Base-by-base conservation (phyloP, 352 stramenopile genomes). In the Phytophthora nicotianae region DNA sequence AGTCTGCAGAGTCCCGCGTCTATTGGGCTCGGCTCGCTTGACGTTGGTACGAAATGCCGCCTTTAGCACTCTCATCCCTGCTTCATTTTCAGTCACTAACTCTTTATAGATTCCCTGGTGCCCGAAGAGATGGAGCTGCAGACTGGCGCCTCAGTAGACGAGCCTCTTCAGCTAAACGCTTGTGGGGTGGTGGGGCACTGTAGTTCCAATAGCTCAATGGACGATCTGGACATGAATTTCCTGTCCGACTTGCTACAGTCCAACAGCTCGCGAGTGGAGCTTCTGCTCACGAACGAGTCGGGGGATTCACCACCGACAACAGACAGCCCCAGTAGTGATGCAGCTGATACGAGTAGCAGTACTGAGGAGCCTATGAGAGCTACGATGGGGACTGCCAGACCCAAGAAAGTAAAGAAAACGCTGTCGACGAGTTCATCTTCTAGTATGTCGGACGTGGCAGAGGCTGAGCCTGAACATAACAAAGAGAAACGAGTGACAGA, bases 151-250 rank as follows among this genome's bases (percentile, higher is more conserved):
- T 11, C 59, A 16, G 55, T 40, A 19, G 54, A 65, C 19, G 54
- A 27, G 6, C 42, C 55, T 5, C 62, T 70, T 27, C 19, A 65
- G 33, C 20, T 70, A 1, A 70, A 65, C 20, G 33, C 19, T 6
- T 60, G 23, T 27, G 61, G 61, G 8, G n/a, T 66, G 0, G 41
- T 58, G 20, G 48, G 14, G 3, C 27, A 26, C n/a, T 11, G 40
- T 3, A 42, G 27, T 42, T 35, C 51, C 4, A 26, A 16, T 13
- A 21, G 8, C 35, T 19, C 50, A 16, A 53, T 62, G 20, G 65
- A 70, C 21, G 65, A 74, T 40, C 26, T 70, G 42, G 65, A 70
- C 54, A 40, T 74, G 53, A 57, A 46, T 37, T 74, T 74, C 37
- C 21, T 74, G 32, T 74, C 65, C 10, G 65, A 70, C 43, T 58